Percentiles rank a stretch among this genome's conserved stretches.
These are phyloP conservation scores for Hymenoscyphus scutula DNA, from an alignment of 2,329 filamentous ascomycete species.

Conservation along the genomic window DNA sequence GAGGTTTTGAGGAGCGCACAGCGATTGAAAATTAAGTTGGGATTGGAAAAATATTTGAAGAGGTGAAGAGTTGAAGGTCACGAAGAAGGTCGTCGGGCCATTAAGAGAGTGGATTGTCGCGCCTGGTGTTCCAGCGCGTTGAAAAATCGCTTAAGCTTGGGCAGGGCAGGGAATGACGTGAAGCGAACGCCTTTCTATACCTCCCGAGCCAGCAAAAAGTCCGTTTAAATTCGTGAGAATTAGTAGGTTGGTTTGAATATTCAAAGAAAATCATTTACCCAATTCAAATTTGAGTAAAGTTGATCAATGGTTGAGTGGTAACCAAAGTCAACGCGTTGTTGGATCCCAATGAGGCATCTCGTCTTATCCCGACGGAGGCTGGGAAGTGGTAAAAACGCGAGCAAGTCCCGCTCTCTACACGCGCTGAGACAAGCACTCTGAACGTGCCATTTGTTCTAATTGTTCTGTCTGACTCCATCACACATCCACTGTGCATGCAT, in stretches of 20 bases:
- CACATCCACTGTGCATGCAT: conserved; percentile 4
- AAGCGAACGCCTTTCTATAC: not conserved
- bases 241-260: not conserved
- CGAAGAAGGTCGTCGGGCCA: conserved; percentile 27
- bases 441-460: conserved; percentile 3
- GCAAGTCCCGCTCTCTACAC: conserved; percentile 3
- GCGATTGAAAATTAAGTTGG: conserved; percentile 14
- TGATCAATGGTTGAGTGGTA: not conserved
- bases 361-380: conserved; percentile 1
- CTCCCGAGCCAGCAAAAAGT: not conserved
- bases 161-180: conserved; percentile 11
- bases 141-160: conserved; percentile 9
- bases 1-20: conserved; percentile 10
- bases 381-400: not conserved
- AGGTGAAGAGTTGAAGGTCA: conserved; percentile 30
- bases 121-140: not conserved
- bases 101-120: conserved; percentile 15
- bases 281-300: not conserved
- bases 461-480: conserved; percentile 2
- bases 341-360: not conserved
- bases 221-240: not conserved
- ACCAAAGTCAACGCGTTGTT: not conserved
- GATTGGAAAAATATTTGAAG: conserved; percentile 16
- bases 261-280: not conserved
- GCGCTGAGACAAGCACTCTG: conserved; percentile 4